A percentile compares a stretch with the other conserved stretches of the same genome.
phyloP scores from a whole-genome alignment of 2,329 filamentous ascomycete genomes.

The Teratosphaeria epicoccoides region DNA sequence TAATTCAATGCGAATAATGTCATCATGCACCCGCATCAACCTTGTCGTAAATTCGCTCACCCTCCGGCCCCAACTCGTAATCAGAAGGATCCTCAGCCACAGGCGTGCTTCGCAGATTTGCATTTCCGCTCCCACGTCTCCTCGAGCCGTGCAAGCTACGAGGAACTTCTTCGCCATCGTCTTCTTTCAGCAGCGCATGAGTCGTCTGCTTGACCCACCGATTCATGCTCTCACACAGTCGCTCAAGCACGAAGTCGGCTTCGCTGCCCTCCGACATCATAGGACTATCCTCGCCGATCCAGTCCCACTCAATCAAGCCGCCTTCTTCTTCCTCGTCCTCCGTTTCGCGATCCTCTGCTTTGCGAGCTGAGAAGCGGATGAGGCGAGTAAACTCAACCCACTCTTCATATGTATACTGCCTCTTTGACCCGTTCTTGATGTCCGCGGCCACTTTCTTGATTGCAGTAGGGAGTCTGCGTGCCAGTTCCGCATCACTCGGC shows the following conservation, averaged over 20 bases:
- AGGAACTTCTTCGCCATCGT: not conserved
- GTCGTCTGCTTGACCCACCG: slow-evolving; percentile 29
- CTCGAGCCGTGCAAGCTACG: not conserved
- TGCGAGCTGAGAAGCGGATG: slow-evolving; percentile 46
- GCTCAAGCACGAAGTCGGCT: slow-evolving; percentile 56
- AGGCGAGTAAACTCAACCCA: slow-evolving; percentile 78
- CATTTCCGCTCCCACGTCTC: not conserved
- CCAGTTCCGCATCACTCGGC: slow-evolving; percentile 49
- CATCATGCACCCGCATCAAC: not conserved
- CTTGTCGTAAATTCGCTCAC: not conserved
- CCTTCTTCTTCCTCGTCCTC: slow-evolving; percentile 43
- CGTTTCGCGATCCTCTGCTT: slow-evolving; percentile 23
- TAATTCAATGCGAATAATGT: not conserved
- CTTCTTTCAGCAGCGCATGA: not conserved
- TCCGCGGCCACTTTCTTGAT: slow-evolving; percentile 59
- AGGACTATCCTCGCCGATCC: slow-evolving; percentile 59
- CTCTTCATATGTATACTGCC: slow-evolving; percentile 67
- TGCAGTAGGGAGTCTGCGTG: slow-evolving; percentile 52
- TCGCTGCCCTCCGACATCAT: slow-evolving; percentile 54
- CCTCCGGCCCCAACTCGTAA: not conserved
- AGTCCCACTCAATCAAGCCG: slow-evolving; percentile 57
- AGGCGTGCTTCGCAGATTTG: not conserved
- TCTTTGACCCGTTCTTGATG: slow-evolving; percentile 45
- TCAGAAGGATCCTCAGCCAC: not conserved
- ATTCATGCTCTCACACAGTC: slow-evolving; percentile 53